Base-by-base conservation (phyloP, 768 basidiomycete species). In the Trametes meyenii region DNA sequence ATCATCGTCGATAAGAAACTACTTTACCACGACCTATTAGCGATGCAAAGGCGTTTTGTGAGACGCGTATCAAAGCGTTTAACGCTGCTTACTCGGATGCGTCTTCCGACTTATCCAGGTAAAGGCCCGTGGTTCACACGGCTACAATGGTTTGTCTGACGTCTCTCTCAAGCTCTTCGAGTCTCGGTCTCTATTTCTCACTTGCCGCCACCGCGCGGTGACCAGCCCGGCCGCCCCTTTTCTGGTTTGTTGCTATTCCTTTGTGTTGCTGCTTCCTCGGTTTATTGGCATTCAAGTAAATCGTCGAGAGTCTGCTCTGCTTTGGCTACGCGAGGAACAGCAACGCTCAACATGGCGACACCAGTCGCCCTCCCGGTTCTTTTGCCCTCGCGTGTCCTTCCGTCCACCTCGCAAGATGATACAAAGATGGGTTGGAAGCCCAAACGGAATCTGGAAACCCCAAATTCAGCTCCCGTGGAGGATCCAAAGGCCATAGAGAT, bases 401-500 rank as follows among this genome's bases (percentile, higher is more conserved):
- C 57, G 1, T 19, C 57, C 13, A 50, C 56, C 40, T 33, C 36
- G 16, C 58, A 40, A 21, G 54, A 43, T 36, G 54, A 49, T 11
- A 36, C 33, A 13, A 45, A n/a, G 12, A 29, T 64, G 13, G 88
- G 88, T 76, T 97, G 96, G 96, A 79, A 77, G 48, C 95, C 96
- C 0, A 81, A 78, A 52, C 81, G 78, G 51, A 86, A 94, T 69
- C 76, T 87, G 8, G 82, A 86, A 24, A 77, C 79, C 0, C 83
- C 85, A n/a, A 85, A 87, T 42, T 92, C 94, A 2, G 92, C 95
- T 43, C 85, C 88, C 2, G 79, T 83, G n/a, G 95, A 96, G 67
- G 90, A 92, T 61, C 81, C 84, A 5, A 87, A 87, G 71, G 72
- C 88, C 48, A 85, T 88, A 62, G 92, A 96, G 69, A 78, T 92